phyloP scores from a whole-genome alignment of 805 yeast species.

The Hanseniaspora valbyensis region DNA sequence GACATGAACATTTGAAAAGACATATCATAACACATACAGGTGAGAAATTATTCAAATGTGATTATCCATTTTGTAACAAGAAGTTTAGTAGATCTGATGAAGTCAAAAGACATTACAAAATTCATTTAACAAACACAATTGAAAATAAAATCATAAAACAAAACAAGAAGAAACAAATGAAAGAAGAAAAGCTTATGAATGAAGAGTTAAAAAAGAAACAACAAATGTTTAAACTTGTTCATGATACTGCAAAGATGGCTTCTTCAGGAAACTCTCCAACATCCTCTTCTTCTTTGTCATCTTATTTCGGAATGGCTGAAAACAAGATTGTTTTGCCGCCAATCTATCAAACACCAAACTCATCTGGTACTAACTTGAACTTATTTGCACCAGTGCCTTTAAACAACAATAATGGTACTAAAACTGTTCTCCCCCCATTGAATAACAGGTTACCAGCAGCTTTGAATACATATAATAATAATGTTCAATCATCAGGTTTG shows the following conservation, averaged over 20 bases:
- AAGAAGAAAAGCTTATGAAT: background rate
- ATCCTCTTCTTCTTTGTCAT: too few relatives aligned
- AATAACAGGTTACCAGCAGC: background rate
- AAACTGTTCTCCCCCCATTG: background rate
- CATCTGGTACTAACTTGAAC: background rate
- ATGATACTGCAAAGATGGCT: background rate
- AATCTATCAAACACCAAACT: constrained; percentile 7
- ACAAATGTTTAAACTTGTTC: background rate
- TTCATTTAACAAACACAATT: constrained; percentile 52
- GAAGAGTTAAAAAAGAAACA: background rate
- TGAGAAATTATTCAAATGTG: constrained; percentile 79
- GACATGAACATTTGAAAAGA: constrained; percentile 83
- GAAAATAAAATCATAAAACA: constrained; percentile 32
- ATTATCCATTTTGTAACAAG: constrained; percentile 73
- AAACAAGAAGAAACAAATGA: background rate
- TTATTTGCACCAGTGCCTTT: background rate
- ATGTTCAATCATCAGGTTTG: too few relatives aligned
- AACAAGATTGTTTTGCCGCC: background rate
- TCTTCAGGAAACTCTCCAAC: background rate
- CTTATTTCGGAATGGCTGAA: background rate
- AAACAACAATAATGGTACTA: background rate
- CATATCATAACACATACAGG: constrained; percentile 91
- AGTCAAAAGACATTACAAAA: constrained; percentile 72
- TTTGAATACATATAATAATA: too few relatives aligned
- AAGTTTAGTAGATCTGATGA: constrained; percentile 75